Base-by-base conservation (phyloP, 1,284 basidiomycete genomes). In the Ceratobasidium papillatum region DNA sequence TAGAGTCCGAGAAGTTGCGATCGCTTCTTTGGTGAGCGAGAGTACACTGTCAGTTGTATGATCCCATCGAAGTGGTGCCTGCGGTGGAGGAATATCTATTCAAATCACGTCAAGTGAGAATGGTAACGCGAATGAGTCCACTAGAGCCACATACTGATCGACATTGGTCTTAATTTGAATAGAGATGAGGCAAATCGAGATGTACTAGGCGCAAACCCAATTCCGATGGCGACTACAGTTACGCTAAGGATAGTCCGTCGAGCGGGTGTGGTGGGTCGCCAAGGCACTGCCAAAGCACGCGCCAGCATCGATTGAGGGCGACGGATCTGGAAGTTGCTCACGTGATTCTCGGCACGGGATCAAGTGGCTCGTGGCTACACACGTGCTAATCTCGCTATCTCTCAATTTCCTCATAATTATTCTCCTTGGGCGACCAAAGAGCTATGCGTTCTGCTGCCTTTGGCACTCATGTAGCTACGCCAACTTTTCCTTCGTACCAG, bases 41-140 rank as follows among this genome's bases (percentile, higher is more conserved):
- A 85, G 81, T 66, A 95, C 86, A 54, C 90, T 86, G 62, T 88
- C 85, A 0, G 91, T 83, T 25, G 89, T 85, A 80, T 93, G 91
- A 22, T 88, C 85, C 92, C 93, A 94, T 61, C 80, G 80, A 34
- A 88, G 91, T 0, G 92, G 83, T 34, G 87, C 78, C 80, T 94
- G 91, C 4, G 92, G 91, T 49, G 92, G 88, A n/a, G 68, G 54
- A 25, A 56, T 74, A 22, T 59, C 56, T 71, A 30, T 25, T 9
- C 22, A 47, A 25, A 32, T 5, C 7, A 19, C 32, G 38, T 1
- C 52, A 45, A 19, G 19, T 41, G n/a, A 51, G 65, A 43, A 22
- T 4, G 19, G n/a, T 34, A 4, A 17, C 38, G 36, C 19, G 34
- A 51, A 9, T 27, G 34, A 14, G 68, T 19, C 3, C 51, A 34